Conservation (phyloP, 257 asterid genomes). For the Solanum arcanum region DNA sequence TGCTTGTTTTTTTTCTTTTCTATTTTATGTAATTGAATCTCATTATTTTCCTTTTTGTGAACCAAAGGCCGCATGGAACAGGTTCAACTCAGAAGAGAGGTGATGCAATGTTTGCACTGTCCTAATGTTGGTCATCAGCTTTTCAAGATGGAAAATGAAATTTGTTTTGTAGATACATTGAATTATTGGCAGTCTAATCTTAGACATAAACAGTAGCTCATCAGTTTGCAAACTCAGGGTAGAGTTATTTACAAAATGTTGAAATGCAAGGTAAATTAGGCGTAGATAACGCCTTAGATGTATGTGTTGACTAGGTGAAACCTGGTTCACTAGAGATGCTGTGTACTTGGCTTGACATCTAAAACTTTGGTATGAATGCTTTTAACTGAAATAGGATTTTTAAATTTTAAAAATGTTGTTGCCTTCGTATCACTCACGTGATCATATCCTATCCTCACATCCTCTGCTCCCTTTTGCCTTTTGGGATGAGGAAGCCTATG, state of each 20-base stretch:
- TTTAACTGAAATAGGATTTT: neutral
- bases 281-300: neutral
- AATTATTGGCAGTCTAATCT: neutral
- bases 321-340: neutral
- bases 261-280: neutral
- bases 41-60: neutral
- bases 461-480: too few species aligned
- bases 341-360: neutral
- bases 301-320: neutral
- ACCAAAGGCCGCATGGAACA: constrained; percentile 93
- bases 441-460: too few species aligned
- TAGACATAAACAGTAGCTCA: neutral
- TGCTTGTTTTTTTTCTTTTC: too few species aligned
- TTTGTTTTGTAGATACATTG: neutral
- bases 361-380: neutral
- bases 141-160: neutral
- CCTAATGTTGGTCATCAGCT: neutral
- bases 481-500: too few species aligned
- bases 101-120: constrained; percentile 13
- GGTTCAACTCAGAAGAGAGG: constrained; percentile 91
- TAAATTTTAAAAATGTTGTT: neutral
- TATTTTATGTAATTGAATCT: neutral
- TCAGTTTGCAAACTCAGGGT: neutral
- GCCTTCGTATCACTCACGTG: too few species aligned
- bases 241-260: neutral